Evolutionary conservation across 345 rosid species (phyloP), one percentile per base, ranked within the genome.

Genomic region (Populus ilicifolia): DNA sequence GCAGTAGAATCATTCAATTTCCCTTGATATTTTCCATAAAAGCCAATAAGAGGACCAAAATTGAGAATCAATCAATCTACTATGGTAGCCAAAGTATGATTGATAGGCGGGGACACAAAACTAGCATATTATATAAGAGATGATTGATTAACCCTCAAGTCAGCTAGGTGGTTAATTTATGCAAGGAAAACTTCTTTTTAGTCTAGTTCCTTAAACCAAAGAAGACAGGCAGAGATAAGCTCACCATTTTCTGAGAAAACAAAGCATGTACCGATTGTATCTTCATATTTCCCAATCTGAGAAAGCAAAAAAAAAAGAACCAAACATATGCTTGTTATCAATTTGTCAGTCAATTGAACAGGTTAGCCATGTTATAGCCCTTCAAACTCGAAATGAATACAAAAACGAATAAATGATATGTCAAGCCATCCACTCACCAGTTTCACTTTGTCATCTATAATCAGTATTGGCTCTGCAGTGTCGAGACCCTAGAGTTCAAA

Each of bases 281-380:
- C 91, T 79, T 89, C 89, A 36, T 90, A 90, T 69, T 85, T 84
- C 72, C 90, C 90, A 50, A 89, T 84, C 92, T 89, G 88, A 56
- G 65, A 43, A 56, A 14, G 3, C 9, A 5, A 33, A 78, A 62
- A 25, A 64, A 23, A 36, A 18, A 20, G 18, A n/a, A 41, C 25
- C 67, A 66, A 27, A 69, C 25, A 27, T 17, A 52, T 64, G 18
- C 4, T 35, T 29, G 70, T 23, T 29, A 44, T 10, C 6, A 9
- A 46, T 61, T 18, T 61, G 44, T 62, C 50, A 25, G 35, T 16
- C 25, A 65, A 71, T 18, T 21, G 36, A 11, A 48, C 35, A 61
- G 27, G 27, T 13, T 2, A 14, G 2, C 29, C 46, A 52, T 18
- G n/a, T 7, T 13, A 50, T 18, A 16, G 56, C 56, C 21, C 56